Conservation (phyloP, 2,329 filamentous ascomycete genomes). For the Aspergillus viridinutans region DNA sequence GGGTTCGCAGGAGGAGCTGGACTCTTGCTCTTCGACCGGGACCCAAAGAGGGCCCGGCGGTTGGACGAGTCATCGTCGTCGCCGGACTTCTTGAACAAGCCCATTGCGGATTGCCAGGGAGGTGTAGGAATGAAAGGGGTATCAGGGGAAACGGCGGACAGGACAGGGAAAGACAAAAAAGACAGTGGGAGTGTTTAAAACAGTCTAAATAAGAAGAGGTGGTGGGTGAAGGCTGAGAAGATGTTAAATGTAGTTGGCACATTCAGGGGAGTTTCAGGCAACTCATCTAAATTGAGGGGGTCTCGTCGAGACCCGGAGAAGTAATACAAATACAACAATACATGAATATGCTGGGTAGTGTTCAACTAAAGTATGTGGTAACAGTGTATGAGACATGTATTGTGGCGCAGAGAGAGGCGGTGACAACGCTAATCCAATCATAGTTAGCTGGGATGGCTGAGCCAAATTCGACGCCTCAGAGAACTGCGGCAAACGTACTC, state of each 20-base stretch:
- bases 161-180: background rate
- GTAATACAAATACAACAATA: constrained; percentile 11
- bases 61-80: constrained; percentile 49
- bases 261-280: constrained; percentile 26
- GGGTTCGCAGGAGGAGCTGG: constrained; percentile 51
- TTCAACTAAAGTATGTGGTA: background rate
- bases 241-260: constrained; percentile 5
- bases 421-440: constrained; percentile 15
- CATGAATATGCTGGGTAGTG: background rate
- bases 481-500: constrained; percentile 7
- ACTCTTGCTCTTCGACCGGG: constrained; percentile 52
- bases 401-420: constrained; percentile 8
- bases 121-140: background rate
- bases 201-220: background rate
- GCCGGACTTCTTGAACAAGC: constrained; percentile 29
- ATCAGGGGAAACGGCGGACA: background rate
- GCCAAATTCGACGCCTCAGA: constrained; percentile 8
- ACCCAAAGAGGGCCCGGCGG: constrained; percentile 57
- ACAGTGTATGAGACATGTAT: constrained; percentile 2
- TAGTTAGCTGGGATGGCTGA: constrained; percentile 15
- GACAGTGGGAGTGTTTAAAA: background rate
- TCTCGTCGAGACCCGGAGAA: constrained; percentile 11
- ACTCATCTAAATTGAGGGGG: constrained; percentile 10
- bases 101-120: constrained; percentile 1
- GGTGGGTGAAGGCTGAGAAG: background rate